Conservation (phyloP, 202 grass and related monocot species). For the Thinopyrum obtusiflorum region DNA sequence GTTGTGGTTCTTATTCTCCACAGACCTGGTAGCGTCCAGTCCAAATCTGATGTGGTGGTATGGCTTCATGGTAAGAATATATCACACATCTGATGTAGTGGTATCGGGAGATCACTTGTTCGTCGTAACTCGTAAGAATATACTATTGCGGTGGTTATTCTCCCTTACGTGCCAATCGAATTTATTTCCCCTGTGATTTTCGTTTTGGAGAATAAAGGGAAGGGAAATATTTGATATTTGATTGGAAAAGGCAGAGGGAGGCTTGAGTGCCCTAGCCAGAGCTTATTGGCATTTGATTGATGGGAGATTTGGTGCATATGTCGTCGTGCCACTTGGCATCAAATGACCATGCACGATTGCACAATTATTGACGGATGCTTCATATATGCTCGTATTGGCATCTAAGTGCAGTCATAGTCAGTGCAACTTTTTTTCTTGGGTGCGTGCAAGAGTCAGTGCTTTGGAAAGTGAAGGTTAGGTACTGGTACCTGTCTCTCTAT, state of each 20-base stretch:
- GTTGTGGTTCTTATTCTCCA: background rate
- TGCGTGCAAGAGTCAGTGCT: background rate
- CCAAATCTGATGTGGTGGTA: background rate
- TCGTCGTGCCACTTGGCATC: background rate
- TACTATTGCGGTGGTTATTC: background rate
- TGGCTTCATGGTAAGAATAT: too few relatives aligned
- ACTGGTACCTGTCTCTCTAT: background rate
- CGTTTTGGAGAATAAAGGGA: background rate
- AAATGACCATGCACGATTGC: background rate
- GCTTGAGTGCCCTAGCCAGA: background rate
- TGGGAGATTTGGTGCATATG: background rate
- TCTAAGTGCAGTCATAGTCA: background rate
- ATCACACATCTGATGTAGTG: too few relatives aligned
- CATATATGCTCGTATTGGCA: background rate
- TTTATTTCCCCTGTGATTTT: background rate
- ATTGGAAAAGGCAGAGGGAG: background rate
- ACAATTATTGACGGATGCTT: constrained; percentile 15
- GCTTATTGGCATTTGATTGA: background rate
- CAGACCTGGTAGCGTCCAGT: background rate
- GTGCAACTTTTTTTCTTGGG: background rate
- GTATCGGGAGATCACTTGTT: background rate
- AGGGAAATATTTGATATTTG: background rate
- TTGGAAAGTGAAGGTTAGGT: constrained; percentile 13
- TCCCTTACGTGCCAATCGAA: background rate
- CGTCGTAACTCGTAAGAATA: background rate